A percentile compares a stretch with the other conserved stretches of the same genome.
Evolutionary conservation across 257 asterid genomes (phyloP).

Genomic region (Coffea eugenioides): DNA sequence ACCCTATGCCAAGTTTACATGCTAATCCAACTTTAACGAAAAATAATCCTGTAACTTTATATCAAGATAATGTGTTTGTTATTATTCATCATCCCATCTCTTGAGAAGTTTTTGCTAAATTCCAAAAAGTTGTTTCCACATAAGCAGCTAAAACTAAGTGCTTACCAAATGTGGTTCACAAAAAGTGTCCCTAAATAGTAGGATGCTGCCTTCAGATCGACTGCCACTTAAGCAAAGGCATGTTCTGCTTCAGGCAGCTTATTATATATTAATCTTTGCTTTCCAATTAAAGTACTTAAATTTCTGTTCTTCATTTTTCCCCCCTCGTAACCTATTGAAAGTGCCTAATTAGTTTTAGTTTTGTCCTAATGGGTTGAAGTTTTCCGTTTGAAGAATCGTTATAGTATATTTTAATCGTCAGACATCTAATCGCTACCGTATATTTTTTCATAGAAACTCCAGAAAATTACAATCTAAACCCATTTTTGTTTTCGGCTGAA

Average conservation of each 20-base stretch:
- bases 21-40: background rate
- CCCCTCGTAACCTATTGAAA: too few species aligned
- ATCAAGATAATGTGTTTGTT: too few species aligned
- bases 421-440: too few species aligned
- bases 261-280: background rate
- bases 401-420: too few species aligned
- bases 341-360: too few species aligned
- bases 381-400: too few species aligned
- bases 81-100: background rate
- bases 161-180: background rate
- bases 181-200: background rate
- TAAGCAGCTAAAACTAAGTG: background rate
- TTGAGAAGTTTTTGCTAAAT: background rate
- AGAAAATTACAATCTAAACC: too few species aligned
- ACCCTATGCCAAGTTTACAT: background rate
- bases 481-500: too few species aligned
- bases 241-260: slow-evolving; percentile 5
- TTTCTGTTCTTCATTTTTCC: too few species aligned
- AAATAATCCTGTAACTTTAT: background rate
- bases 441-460: too few species aligned
- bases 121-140: background rate
- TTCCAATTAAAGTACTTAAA: too few species aligned
- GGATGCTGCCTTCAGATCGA: background rate
- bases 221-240: background rate
- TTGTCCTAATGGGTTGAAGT: too few species aligned